Evolutionary conservation across 441 rosid species (phyloP), one percentile per base, ranked within the genome.

Genomic region (Isatis lusitanica): DNA sequence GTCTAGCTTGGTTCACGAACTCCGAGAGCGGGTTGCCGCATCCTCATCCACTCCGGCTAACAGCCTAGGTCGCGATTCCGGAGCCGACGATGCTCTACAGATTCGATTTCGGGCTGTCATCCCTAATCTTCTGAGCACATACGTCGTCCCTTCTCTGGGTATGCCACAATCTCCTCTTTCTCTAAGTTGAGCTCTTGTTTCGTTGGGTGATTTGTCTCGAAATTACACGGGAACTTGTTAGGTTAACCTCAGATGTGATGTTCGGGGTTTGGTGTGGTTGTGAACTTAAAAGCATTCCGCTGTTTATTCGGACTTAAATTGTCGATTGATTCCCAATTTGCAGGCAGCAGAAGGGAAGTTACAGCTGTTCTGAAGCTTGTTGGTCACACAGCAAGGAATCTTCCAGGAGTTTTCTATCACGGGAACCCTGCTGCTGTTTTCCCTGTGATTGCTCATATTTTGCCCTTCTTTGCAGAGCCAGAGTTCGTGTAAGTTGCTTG

Each of bases 381-480:
- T 69, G 84, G 97, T 69, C 85, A 90, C 39, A 83, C 82, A 16
- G 91, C 99, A 17, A 87, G 80, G 85, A 91, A 78, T 71, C 82
- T 85, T 76, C 96, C 98, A 7, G 97, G 93, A 35, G 94, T 96
- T 52, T 93, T 90, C 82, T 83, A 82, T 80, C 92, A 88, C 51
- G 99, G 99, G 15, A 83, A 84, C 65, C 90, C 95, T 60, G 76
- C 82, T 60, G 88, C 90, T 62, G 60, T 93, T 64, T 78, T 93
- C 63, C 96, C 98, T 8, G 88, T 91, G 7, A 85, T 96, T 75
- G 93, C 86, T 68, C 90, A 90, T 79, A 80, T 96, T 46, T 53
- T 96, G 43, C 98, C 97, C 44, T 93, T 90, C 81, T 90, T 96
- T 35, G 88, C 97, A 0, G 96, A 93, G 74, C 97, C 98, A 40